Evolutionary conservation across 495 filamentous ascomycete species (phyloP).

Genomic region (Aspergillus taichungensis): DNA sequence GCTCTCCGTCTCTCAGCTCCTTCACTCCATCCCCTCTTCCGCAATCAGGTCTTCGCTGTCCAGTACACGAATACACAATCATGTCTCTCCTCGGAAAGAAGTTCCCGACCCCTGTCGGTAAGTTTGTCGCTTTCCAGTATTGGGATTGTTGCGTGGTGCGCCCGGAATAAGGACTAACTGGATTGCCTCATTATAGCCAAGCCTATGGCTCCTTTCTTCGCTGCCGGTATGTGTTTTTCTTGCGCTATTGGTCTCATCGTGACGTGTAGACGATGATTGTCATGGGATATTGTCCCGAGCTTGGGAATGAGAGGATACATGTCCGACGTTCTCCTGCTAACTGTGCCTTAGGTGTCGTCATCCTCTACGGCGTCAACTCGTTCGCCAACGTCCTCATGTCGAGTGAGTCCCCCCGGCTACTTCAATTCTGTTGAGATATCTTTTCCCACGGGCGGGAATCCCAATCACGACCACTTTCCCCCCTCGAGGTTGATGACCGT

Average conservation of each 20-base stretch:
- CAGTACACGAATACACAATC: conserved; percentile 26
- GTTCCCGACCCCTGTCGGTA: conserved; percentile 82
- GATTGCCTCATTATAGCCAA: conserved; percentile 49
- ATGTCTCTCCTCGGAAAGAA: conserved; percentile 89
- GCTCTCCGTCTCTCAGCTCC: conserved; percentile 17
- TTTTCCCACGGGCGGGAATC: not conserved
- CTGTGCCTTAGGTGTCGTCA: conserved; percentile 54
- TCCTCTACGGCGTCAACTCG: conserved; percentile 83
- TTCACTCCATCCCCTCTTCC: conserved; percentile 27
- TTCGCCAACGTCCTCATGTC: conserved; percentile 58
- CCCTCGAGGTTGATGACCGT: not conserved
- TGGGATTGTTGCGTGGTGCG: not conserved
- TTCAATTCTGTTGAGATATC: not conserved
- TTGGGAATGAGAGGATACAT: not conserved
- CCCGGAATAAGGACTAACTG: conserved; percentile 16
- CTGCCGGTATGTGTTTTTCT: conserved; percentile 64
- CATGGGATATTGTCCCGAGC: not conserved
- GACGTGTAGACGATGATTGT: not conserved
- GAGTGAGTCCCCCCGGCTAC: conserved; percentile 48
- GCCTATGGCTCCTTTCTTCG: conserved; percentile 87
- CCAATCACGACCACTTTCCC: not conserved
- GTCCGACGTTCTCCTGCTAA: conserved; percentile 19
- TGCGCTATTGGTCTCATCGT: not conserved
- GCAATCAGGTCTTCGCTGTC: conserved; percentile 12
- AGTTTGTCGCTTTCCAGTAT: conserved; percentile 32